phyloP scores from a whole-genome alignment of 23 red algal genomes.

The Gracilaria gracilis region DNA sequence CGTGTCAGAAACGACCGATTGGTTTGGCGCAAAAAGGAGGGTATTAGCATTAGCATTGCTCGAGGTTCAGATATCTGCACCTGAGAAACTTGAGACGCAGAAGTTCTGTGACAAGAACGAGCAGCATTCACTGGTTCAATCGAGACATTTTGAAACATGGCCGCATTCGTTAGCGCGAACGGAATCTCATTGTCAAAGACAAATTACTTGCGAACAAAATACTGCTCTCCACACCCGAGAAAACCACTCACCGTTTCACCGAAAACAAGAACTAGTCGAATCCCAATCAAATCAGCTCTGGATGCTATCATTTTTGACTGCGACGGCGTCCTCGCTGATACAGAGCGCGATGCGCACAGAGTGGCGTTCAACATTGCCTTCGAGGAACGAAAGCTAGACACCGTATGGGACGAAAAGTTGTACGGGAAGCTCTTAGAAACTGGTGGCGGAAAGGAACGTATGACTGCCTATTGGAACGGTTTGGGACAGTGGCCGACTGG shows the following conservation, averaged over 20 bases:
- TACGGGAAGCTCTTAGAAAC: conserved; percentile 96
- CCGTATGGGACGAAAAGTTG: conserved; percentile 80
- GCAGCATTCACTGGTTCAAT: too few relatives aligned
- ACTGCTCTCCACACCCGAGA: background rate
- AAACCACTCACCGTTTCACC: background rate
- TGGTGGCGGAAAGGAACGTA: conserved; percentile 99
- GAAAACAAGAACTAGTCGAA: background rate
- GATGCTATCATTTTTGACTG: conserved; percentile 96
- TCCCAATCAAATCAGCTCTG: conserved; percentile 21
- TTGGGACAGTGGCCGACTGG: conserved; percentile 76
- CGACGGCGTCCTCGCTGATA: conserved; percentile 98
- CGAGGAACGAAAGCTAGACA: conserved; percentile 64
- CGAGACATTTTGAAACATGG: background rate
- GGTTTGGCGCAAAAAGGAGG: too few relatives aligned
- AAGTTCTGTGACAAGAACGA: too few relatives aligned
- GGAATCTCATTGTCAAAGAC: background rate
- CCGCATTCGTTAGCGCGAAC: background rate
- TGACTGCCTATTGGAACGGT: conserved; percentile 90
- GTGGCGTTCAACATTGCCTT: conserved; percentile 95
- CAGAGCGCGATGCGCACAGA: conserved; percentile 95
- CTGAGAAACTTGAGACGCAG: too few relatives aligned
- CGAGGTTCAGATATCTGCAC: too few relatives aligned
- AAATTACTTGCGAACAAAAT: background rate
- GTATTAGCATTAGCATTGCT: too few relatives aligned
- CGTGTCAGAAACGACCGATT: too few relatives aligned